Evolutionary conservation across 2,329 filamentous ascomycete species (phyloP), one percentile per base, ranked within the genome.

Genomic region (Pyricularia pennisetigena): DNA sequence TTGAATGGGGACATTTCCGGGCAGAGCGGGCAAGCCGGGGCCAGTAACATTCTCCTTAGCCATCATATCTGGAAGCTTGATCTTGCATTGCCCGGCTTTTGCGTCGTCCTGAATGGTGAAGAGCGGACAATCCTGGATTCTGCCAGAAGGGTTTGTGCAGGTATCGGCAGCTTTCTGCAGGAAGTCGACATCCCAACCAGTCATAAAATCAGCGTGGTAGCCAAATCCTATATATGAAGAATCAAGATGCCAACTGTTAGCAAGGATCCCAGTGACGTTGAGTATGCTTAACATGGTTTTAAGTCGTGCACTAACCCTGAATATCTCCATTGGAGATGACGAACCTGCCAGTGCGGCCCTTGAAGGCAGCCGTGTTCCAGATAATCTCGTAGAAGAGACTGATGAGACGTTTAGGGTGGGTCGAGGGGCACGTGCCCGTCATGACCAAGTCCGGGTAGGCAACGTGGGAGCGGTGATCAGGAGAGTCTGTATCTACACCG

Each of bases 301-400:
- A 8, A n/a, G 12, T 61, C 28, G 26, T 1, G 5, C 10, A 23
- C 8, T 74, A 81, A 86, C 90, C 90, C 73, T 89, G 89, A 29
- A 86, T 83, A 74, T 97, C 93, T 70, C 92, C 92, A 73, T 93
- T 93, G 65, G 92, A 82, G 66, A 96, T 79, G 66, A 93, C 82
- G 74, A 96, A 97, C 71, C 87, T 78, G 67, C 93, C 92, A 8
- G 83, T 79, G 26, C 84, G 78, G 68, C 83, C 84, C 30, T 79
- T 80, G 77, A 91, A 96, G 1, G 82, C 82, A 66, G 85, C 78
- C 9, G 92, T 95, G 75, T 89, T 81, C 86, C 88, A 97, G 76
- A 97, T 96, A 41, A 90, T 92, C 81, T 97, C 93, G 76, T 85
- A 97, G 77, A 97, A 90, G 65, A 97, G 83, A 70, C 89, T 89